Conservation (phyloP, 148 eudicot genomes). For the Nyssa sinensis region DNA sequence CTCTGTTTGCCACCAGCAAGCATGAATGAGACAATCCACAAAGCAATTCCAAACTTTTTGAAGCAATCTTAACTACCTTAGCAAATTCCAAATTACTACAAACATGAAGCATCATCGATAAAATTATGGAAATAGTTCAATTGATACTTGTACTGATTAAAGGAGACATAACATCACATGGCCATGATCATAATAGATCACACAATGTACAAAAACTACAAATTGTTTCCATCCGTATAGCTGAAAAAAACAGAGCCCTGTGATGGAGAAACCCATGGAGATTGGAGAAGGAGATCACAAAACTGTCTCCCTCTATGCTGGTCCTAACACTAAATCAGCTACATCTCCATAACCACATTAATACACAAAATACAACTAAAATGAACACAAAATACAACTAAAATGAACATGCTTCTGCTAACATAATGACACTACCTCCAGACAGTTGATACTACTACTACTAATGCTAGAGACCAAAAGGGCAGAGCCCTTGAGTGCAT, state of each 20-base stretch:
- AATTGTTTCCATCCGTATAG: conserved; percentile 4
- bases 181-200: not conserved
- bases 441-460: not conserved
- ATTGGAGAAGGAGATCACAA: conserved; percentile 30
- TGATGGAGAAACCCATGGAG: conserved; percentile 24
- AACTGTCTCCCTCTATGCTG: conserved; percentile 33
- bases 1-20: too few relatives aligned
- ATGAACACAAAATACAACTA: conserved; percentile 1
- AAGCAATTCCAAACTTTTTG: too few relatives aligned
- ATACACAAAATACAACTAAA: not conserved
- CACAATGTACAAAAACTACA: conserved; percentile 11
- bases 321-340: not conserved
- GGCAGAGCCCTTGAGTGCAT: not conserved
- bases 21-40: too few relatives aligned
- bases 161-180: conserved; percentile 6
- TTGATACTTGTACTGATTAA: not conserved
- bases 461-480: not conserved
- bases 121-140: not conserved
- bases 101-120: conserved; percentile 3
- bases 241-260: conserved; percentile 47
- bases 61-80: too few relatives aligned
- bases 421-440: not conserved
- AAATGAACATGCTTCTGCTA: conserved; percentile 9
- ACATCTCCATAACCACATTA: conserved; percentile 2
- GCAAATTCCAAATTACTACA: not conserved